Percentiles rank a stretch among this genome's conserved stretches.
Conservation (phyloP, 2,329 filamentous ascomycete species). For the Teratosphaeriaceae sp. region DNA sequence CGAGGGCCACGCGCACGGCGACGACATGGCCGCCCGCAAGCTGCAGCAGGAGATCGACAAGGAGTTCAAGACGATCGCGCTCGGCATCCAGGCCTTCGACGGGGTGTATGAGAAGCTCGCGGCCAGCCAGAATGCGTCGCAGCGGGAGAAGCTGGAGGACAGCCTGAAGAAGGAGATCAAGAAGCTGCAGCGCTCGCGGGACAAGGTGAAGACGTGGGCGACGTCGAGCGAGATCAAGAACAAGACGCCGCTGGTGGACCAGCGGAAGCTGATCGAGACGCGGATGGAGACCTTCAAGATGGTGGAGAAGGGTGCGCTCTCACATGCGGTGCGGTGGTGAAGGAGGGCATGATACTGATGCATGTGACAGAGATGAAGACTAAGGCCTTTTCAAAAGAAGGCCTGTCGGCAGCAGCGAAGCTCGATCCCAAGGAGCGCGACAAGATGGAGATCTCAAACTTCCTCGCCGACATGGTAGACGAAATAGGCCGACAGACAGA, state of each 20-base stretch:
- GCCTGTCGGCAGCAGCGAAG: constrained; percentile 82
- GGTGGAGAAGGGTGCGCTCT: constrained; percentile 70
- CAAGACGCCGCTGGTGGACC: constrained; percentile 88
- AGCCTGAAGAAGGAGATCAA: constrained; percentile 79
- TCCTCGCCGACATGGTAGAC: constrained; percentile 80
- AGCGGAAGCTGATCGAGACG: constrained; percentile 96
- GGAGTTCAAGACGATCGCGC: constrained; percentile 87
- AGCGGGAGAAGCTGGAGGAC: constrained; percentile 98
- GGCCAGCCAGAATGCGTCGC: constrained; percentile 81
- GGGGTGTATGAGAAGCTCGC: constrained; percentile 97
- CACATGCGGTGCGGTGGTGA: neutral
- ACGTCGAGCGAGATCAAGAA: constrained; percentile 99
- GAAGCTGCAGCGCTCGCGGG: constrained; percentile 93
- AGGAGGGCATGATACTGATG: neutral
- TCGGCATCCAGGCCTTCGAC: constrained; percentile 89
- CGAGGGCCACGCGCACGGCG: neutral
- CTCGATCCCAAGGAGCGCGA: constrained; percentile 97
- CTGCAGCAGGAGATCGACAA: constrained; percentile 48
- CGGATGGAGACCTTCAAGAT: constrained; percentile 99
- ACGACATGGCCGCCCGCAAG: constrained; percentile 86
- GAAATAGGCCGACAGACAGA: constrained; percentile 93
- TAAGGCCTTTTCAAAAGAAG: constrained; percentile 98
- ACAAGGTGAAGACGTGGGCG: constrained; percentile 99
- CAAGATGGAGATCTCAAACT: constrained; percentile 81
- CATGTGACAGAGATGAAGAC: constrained; percentile 79